Evolutionary conservation across 2,329 filamentous ascomycete genomes (phyloP).

Genomic region (Coniella vitis): DNA sequence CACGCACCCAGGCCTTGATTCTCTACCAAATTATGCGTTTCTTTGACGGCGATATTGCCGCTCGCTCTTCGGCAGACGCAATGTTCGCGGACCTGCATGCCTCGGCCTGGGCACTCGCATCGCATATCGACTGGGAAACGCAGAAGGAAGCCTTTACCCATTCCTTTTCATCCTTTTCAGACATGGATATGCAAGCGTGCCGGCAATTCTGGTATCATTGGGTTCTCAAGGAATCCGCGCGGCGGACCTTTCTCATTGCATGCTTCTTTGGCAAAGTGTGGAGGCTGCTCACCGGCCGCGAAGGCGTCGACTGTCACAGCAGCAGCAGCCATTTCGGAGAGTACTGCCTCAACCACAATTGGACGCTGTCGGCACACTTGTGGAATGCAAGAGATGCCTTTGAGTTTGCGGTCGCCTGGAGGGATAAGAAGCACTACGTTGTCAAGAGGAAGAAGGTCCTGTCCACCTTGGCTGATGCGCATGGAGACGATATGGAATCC

Average conservation of each 20-base stretch:
- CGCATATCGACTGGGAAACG: constrained; percentile 26
- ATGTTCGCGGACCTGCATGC: constrained; percentile 27
- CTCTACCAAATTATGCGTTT: constrained; percentile 40
- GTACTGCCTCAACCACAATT: constrained; percentile 28
- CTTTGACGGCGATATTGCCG: constrained; percentile 35
- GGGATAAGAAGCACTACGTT: constrained; percentile 28
- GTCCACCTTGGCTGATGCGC: constrained; percentile 12
- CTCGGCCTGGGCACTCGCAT: constrained; percentile 26
- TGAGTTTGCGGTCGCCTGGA: constrained; percentile 34
- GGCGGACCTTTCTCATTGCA: constrained; percentile 42
- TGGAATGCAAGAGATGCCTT: constrained; percentile 30
- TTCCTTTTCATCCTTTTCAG: neutral
- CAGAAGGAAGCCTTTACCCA: constrained; percentile 11
- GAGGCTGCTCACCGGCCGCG: constrained; percentile 22
- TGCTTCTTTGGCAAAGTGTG: constrained; percentile 36
- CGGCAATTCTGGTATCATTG: constrained; percentile 43
- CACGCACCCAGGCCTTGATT: constrained; percentile 35
- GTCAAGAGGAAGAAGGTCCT: constrained; percentile 22
- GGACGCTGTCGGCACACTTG: constrained; percentile 32
- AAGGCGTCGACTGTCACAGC: constrained; percentile 21
- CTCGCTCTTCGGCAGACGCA: constrained; percentile 25
- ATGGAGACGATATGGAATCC: constrained; percentile 18
- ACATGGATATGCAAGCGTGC: constrained; percentile 32
- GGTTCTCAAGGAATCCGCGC: constrained; percentile 46
- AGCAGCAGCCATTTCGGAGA: constrained; percentile 19